These are phyloP conservation scores for Sutorius australiensis DNA, from an alignment of 768 basidiomycete genomes.

Conservation along the genomic window DNA sequence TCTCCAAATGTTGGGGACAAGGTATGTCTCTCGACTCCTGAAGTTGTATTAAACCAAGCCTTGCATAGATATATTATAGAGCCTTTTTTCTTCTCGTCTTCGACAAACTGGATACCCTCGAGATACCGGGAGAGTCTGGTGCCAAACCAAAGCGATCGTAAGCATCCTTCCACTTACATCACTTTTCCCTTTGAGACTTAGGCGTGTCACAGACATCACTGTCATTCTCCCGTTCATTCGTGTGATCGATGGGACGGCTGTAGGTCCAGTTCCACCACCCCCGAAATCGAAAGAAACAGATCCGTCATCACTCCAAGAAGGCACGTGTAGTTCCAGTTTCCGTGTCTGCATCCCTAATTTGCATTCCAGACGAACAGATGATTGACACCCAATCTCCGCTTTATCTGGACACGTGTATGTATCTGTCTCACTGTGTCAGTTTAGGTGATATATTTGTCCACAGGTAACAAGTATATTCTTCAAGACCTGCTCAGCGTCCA, in stretches of 20 bases:
- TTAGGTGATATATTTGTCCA: background rate
- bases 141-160: slow-evolving; percentile 48
- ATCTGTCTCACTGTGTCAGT: background rate
- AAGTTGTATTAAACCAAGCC: background rate
- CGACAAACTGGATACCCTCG: slow-evolving; percentile 64
- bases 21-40: slow-evolving; percentile 29
- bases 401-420: slow-evolving; percentile 31
- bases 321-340: background rate
- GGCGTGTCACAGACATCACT: slow-evolving; percentile 45
- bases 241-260: slow-evolving; percentile 19
- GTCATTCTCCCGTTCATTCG: slow-evolving; percentile 52
- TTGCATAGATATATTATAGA: slow-evolving; percentile 47
- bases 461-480: slow-evolving; percentile 23
- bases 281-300: background rate
- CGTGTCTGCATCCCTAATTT: background rate
- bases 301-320: background rate
- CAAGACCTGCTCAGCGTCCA: slow-evolving; percentile 53
- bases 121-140: slow-evolving; percentile 52
- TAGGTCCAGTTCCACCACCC: background rate
- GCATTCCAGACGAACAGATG: slow-evolving; percentile 18
- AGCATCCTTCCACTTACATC: slow-evolving; percentile 32
- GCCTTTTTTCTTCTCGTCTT: slow-evolving; percentile 64
- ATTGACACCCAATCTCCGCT: slow-evolving; percentile 56
- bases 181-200: background rate
- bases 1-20: slow-evolving; percentile 54